Evolutionary conservation across 352 stramenopile genomes (phyloP), one percentile per base, ranked within the genome.

Genomic region (Pythium sukuiense): DNA sequence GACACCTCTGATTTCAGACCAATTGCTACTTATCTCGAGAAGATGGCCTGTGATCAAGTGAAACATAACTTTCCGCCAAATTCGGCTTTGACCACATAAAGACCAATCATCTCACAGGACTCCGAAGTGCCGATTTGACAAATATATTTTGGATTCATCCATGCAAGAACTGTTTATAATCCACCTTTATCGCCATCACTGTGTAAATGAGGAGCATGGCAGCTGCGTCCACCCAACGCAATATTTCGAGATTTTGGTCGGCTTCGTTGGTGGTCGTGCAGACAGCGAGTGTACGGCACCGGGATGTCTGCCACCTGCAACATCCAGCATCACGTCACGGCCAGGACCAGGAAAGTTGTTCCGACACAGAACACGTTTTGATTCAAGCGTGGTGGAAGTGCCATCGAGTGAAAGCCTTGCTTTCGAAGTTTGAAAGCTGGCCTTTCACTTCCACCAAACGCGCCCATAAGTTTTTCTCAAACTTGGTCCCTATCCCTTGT

Each of bases 161-260:
- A 35, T 35, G 32, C 32, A 35, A 35, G 32, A 35, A 35, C 32
- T 35, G 32, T 9, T 35, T 5, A 35, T 9, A 35, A 35, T 35
- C 32, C 32, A 35, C 32, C 32, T 35, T 35, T 35, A 35, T 35
- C 32, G 32, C 32, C 32, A 9, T 35, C 32, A 0, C 5, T 35
- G 5, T 0, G 32, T 35, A 35, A 35, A 35, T 39, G 33, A 39
- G 37, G 37, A 43, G 37, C 9, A 18, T 30, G 18, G 45, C 45
- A 52, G 45, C 45, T 52, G 45, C 45, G 11, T 29, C 45, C n/a
- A 52, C 45, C 45, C 45, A 52, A 24, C 20, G 20, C 45, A 52
- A 52, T 32, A 30, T 30, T 52, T 52, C 45, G 45, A 52, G 37
- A 43, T 18, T 18, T 16, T 43, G 37, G 8, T 43, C 33, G 37